These are phyloP conservation scores for Hibiscus tridactylites DNA, from an alignment of 345 rosid genomes.

Conservation along the genomic window DNA sequence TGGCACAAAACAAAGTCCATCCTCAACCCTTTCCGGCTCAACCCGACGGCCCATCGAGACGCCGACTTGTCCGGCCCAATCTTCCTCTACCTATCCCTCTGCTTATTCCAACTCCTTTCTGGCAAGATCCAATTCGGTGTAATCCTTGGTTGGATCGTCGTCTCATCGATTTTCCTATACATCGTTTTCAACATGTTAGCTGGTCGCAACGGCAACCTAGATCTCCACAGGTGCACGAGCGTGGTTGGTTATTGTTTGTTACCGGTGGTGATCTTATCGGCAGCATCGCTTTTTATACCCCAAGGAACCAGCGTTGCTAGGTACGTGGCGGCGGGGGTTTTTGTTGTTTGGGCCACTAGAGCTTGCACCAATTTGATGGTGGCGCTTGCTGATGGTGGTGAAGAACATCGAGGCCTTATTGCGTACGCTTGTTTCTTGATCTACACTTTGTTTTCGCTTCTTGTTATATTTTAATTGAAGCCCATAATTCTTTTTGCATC, in stretches of 20 bases:
- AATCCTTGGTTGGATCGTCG: slow-evolving; percentile 90
- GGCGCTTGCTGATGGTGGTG: slow-evolving; percentile 79
- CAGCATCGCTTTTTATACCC: slow-evolving; percentile 68
- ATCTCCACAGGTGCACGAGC: slow-evolving; percentile 89
- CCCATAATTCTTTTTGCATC: background rate
- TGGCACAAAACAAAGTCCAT: slow-evolving; percentile 84
- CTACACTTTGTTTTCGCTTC: slow-evolving; percentile 84
- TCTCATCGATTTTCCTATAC: slow-evolving; percentile 79
- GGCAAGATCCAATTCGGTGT: slow-evolving; percentile 94
- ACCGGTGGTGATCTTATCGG: slow-evolving; percentile 76
- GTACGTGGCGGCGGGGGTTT: slow-evolving; percentile 43
- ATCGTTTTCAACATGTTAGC: slow-evolving; percentile 92
- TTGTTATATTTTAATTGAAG: slow-evolving; percentile 60
- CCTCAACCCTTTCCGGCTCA: slow-evolving; percentile 68
- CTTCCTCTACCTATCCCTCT: slow-evolving; percentile 64
- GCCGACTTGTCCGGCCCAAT: slow-evolving; percentile 90
- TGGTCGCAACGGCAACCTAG: slow-evolving; percentile 71
- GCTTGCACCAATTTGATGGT: slow-evolving; percentile 73
- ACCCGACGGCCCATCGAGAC: slow-evolving; percentile 58
- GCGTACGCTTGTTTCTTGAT: slow-evolving; percentile 95
- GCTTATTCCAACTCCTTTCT: slow-evolving; percentile 79
- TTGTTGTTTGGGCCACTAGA: slow-evolving; percentile 81
- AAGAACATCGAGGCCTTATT: slow-evolving; percentile 79
- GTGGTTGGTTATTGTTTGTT: slow-evolving; percentile 76
- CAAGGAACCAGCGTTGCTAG: slow-evolving; percentile 42